These are phyloP conservation scores for Anisodus tanguticus DNA, from an alignment of 257 asterid genomes.

Conservation along the genomic window DNA sequence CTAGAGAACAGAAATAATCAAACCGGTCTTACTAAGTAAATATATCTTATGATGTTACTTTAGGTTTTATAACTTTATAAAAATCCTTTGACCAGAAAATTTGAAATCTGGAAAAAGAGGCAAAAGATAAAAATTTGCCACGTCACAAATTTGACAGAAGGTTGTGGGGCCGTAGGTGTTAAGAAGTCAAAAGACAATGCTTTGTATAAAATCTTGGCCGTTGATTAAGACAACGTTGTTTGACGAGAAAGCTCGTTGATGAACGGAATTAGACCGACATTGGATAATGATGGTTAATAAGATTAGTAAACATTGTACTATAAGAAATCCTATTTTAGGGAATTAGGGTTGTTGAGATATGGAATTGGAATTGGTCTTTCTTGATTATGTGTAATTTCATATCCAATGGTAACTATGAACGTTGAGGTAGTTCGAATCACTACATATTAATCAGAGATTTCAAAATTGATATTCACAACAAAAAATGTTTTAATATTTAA, in stretches of 20 bases:
- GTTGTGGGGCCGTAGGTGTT: neutral
- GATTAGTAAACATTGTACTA: neutral
- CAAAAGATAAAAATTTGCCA: neutral
- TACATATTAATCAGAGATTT: neutral
- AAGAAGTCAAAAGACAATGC: constrained; percentile 38
- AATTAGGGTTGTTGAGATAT: constrained; percentile 28
- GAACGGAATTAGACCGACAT: constrained; percentile 38
- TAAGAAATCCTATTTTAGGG: neutral
- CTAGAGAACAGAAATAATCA: neutral
- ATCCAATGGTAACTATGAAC: neutral
- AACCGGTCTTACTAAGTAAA: neutral
- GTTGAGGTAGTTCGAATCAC: rapidly evolving
- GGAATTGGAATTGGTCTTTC: constrained; percentile 26
- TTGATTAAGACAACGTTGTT: neutral
- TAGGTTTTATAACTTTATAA: neutral
- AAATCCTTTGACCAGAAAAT: neutral
- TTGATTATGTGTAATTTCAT: neutral
- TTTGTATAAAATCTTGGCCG: neutral
- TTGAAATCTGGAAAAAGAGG: neutral
- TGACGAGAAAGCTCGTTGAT: constrained; percentile 25
- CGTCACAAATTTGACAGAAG: constrained; percentile 33
- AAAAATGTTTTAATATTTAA: too few species aligned
- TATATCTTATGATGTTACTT: neutral
- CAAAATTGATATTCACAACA: too few species aligned
- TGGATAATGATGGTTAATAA: constrained; percentile 16